A percentile compares a stretch with the other conserved stretches of the same genome.
Evolutionary conservation across 2,329 filamentous ascomycete species (phyloP).

Genomic region (Pseudovirgaria hyperparasitica): DNA sequence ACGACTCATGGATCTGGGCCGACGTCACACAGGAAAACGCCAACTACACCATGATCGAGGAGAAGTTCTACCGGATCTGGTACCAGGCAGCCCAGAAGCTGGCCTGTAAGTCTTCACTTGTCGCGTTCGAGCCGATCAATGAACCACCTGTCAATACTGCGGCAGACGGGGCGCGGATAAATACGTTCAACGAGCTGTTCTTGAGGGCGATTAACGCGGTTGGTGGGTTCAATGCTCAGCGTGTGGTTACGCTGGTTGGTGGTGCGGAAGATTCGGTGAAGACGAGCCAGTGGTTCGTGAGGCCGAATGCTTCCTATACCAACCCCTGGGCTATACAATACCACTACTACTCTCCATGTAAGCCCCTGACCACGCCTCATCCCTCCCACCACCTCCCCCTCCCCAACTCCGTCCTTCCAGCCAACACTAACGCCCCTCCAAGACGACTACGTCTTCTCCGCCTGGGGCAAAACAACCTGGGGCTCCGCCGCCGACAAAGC

Average conservation of each 20-base stretch:
- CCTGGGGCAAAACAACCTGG: slow-evolving; percentile 49
- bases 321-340: slow-evolving; percentile 50
- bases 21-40: slow-evolving; percentile 35
- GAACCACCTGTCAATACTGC: slow-evolving; percentile 42
- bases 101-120: slow-evolving; percentile 39
- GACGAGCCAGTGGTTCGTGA: slow-evolving; percentile 42
- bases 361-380: slow-evolving; percentile 9
- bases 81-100: slow-evolving; percentile 43
- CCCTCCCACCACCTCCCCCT: slow-evolving; percentile 16
- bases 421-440: not conserved
- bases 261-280: slow-evolving; percentile 38
- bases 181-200: slow-evolving; percentile 45
- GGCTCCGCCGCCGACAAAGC: slow-evolving; percentile 42
- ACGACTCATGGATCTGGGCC: slow-evolving; percentile 48
- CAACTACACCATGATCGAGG: slow-evolving; percentile 40
- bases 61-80: slow-evolving; percentile 45
- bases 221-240: slow-evolving; percentile 41
- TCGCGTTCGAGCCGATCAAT: slow-evolving; percentile 49
- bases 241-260: slow-evolving; percentile 45
- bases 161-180: slow-evolving; percentile 37
- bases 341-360: slow-evolving; percentile 48
- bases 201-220: slow-evolving; percentile 39
- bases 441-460: slow-evolving; percentile 26
- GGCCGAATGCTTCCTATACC: slow-evolving; percentile 31
- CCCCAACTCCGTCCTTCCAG: not conserved